These are phyloP conservation scores for Cicer yamashitae DNA, from an alignment of 306 rosid species.

Conservation along the genomic window DNA sequence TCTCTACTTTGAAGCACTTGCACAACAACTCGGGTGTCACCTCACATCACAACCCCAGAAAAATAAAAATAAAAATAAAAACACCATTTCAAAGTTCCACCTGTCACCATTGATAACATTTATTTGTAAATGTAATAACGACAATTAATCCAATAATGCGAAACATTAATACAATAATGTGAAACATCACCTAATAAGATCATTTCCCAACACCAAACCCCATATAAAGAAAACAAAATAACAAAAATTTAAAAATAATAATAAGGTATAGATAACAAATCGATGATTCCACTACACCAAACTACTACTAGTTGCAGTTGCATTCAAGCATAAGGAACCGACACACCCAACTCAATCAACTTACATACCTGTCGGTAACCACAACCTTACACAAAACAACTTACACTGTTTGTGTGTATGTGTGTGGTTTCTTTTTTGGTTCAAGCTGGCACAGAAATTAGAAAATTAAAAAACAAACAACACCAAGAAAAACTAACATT, in stretches of 20 bases:
- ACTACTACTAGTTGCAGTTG: slow-evolving; percentile 59
- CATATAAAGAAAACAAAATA: neutral
- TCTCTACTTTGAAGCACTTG: slow-evolving; percentile 15
- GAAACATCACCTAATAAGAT: slow-evolving; percentile 47
- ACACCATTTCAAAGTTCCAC: slow-evolving; percentile 14
- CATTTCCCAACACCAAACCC: slow-evolving; percentile 44
- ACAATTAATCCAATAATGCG: neutral
- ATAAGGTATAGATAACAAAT: slow-evolving; percentile 27
- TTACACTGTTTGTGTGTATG: neutral
- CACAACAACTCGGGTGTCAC: slow-evolving; percentile 28
- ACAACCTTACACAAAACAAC: slow-evolving; percentile 38
- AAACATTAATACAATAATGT: slow-evolving; percentile 20
- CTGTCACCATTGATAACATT: neutral
- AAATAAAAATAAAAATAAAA: neutral
- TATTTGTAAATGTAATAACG: neutral
- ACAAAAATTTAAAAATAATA: neutral
- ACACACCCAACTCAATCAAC: slow-evolving; percentile 37
- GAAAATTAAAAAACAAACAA: neutral
- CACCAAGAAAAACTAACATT: neutral
- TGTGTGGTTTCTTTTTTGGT: slow-evolving; percentile 23
- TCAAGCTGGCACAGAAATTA: slow-evolving; percentile 8
- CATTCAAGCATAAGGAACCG: slow-evolving; percentile 70
- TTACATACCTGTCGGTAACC: slow-evolving; percentile 66
- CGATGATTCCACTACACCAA: slow-evolving; percentile 57
- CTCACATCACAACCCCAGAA: slow-evolving; percentile 19